phyloP scores from a whole-genome alignment of 106 monocot genomes.

The Dioscorea alata region DNA sequence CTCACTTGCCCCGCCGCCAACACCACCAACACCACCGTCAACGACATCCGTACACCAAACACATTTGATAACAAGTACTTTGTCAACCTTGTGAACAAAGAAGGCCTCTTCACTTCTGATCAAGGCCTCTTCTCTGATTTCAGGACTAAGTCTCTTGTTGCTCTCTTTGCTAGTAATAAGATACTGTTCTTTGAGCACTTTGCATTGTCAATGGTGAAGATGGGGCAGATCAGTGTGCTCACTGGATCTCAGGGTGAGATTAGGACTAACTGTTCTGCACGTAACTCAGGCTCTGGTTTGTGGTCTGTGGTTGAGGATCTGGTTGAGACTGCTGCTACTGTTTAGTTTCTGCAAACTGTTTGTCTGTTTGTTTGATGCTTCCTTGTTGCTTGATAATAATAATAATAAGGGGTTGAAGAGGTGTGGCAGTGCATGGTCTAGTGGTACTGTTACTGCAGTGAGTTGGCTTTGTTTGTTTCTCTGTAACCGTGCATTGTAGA shows the following conservation, averaged over 20 bases:
- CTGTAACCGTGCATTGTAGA: too few relatives aligned
- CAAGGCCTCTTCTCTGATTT: constrained; percentile 31
- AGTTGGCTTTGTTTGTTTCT: not conserved
- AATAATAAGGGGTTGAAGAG: too few relatives aligned
- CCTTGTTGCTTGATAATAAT: too few relatives aligned
- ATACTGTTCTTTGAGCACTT: constrained; percentile 38
- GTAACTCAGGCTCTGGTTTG: constrained; percentile 9
- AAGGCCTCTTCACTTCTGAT: constrained; percentile 54
- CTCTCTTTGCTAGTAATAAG: constrained; percentile 23
- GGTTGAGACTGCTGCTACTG: not conserved
- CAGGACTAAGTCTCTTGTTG: constrained; percentile 20
- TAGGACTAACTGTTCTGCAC: constrained; percentile 41
- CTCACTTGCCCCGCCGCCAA: constrained; percentile 13
- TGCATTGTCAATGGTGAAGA: constrained; percentile 35
- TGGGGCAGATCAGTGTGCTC: constrained; percentile 32
- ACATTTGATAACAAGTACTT: constrained; percentile 27
- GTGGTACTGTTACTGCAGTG: not conserved
- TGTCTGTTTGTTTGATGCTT: not conserved
- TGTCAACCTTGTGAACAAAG: constrained; percentile 30
- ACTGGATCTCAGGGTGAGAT: constrained; percentile 33
- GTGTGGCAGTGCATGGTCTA: not conserved
- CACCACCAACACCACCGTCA: constrained; percentile 26
- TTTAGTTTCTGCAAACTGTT: not conserved
- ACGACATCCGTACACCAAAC: constrained; percentile 19
- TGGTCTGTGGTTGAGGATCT: constrained; percentile 21